phyloP scores from a whole-genome alignment of 1,284 basidiomycete genomes.

The Cutaneotrichosporon sp. region DNA sequence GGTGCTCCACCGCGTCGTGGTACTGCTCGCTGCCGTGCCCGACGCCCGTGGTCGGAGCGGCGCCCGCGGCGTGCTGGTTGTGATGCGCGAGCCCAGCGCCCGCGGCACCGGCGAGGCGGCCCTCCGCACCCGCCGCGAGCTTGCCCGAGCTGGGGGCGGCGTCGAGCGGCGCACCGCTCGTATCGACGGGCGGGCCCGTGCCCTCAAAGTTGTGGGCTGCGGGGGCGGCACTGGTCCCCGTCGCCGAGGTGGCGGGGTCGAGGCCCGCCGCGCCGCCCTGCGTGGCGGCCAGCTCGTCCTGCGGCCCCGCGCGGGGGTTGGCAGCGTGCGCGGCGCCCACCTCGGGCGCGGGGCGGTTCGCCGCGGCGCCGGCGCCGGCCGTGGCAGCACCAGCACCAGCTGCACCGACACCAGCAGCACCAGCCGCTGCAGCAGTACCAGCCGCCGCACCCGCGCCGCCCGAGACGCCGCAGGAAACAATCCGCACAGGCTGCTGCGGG shows the following conservation, averaged over 20 bases:
- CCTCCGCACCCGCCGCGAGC: background rate
- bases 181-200: slow-evolving; percentile 2
- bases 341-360: no score
- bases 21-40: background rate
- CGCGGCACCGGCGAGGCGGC: background rate
- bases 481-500: slow-evolving; percentile 58
- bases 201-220: slow-evolving; percentile 1
- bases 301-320: no score
- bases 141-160: background rate
- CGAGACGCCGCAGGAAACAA: slow-evolving; percentile 61
- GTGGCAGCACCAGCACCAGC: no score
- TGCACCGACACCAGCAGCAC: no score
- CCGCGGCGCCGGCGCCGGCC: no score
- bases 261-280: background rate
- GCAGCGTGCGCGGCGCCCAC: no score
- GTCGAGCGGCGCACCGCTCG: background rate
- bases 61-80: background rate
- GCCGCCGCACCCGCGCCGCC: background rate
- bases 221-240: background rate
- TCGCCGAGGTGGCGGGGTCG: background rate
- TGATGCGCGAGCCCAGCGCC: background rate
- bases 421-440: no score
- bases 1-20: slow-evolving; percentile 1
- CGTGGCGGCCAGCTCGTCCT: background rate
- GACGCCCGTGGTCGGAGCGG: background rate